Conservation (phyloP, 2,329 filamentous ascomycete genomes). For the Exophiala aquamarina region DNA sequence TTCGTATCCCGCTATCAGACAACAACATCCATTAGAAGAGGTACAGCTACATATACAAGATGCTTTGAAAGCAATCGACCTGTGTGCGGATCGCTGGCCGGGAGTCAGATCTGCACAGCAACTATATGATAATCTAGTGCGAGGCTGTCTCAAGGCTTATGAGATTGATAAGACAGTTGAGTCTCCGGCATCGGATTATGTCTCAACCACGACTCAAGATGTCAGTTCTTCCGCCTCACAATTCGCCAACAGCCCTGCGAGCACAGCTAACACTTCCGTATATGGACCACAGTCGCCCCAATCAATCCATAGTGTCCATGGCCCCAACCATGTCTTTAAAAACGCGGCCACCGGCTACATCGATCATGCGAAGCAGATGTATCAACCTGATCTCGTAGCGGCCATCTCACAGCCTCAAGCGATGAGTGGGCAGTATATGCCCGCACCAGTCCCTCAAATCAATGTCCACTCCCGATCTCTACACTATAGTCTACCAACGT, state of each 20-base stretch:
- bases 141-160: slow-evolving; percentile 85
- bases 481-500: slow-evolving; percentile 23
- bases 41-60: slow-evolving; percentile 73
- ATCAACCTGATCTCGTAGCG: slow-evolving; percentile 6
- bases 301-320: slow-evolving; percentile 29
- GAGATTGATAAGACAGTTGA: slow-evolving; percentile 50
- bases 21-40: slow-evolving; percentile 69
- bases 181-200: slow-evolving; percentile 41
- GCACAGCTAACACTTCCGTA: slow-evolving; percentile 36
- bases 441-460: slow-evolving; percentile 6
- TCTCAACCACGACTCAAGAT: slow-evolving; percentile 40
- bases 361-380: slow-evolving; percentile 11
- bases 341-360: slow-evolving; percentile 26
- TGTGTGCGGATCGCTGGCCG: slow-evolving; percentile 86
- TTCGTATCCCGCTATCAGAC: slow-evolving; percentile 80
- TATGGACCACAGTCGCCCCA: slow-evolving; percentile 34
- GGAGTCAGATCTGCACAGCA: slow-evolving; percentile 81
- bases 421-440: slow-evolving; percentile 12
- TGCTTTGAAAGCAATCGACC: slow-evolving; percentile 74
- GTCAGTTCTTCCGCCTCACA: slow-evolving; percentile 26
- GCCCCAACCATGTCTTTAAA: slow-evolving; percentile 31
- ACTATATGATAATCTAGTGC: slow-evolving; percentile 81
- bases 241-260: slow-evolving; percentile 38
- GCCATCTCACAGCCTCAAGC: slow-evolving; percentile 8
- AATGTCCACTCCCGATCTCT: slow-evolving; percentile 10